A percentile compares a stretch with the other conserved stretches of the same genome.
Evolutionary conservation across 352 stramenopile genomes (phyloP).

Genomic region (Globisporangium camurandrum): DNA sequence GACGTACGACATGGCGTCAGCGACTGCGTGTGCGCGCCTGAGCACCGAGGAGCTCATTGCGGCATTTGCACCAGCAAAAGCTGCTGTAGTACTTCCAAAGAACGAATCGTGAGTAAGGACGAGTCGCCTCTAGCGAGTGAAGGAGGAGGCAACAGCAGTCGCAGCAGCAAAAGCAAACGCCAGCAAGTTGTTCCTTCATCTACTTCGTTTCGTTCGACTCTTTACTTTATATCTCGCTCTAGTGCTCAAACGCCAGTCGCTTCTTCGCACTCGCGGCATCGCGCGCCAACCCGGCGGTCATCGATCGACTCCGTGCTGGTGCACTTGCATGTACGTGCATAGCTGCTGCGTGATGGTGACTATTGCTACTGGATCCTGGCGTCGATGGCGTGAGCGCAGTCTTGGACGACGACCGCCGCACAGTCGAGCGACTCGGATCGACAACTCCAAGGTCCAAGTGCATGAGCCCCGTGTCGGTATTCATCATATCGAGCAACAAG

Average conservation of each 20-base stretch:
- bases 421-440: conserved; percentile 22
- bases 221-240: too few relatives aligned
- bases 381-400: conserved; percentile 17
- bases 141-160: too few relatives aligned
- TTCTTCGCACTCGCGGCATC: conserved; percentile 26
- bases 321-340: conserved; percentile 15
- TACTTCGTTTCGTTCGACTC: too few relatives aligned
- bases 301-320: conserved; percentile 24
- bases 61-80: not conserved
- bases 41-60: not conserved
- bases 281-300: conserved; percentile 22
- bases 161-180: too few relatives aligned
- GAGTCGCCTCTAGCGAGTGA: too few relatives aligned
- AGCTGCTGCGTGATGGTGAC: too few relatives aligned
- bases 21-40: not conserved
- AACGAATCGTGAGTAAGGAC: too few relatives aligned
- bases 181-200: too few relatives aligned
- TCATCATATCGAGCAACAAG: conserved; percentile 73
- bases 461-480: conserved; percentile 76
- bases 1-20: not conserved
- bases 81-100: not conserved
- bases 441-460: conserved; percentile 65
- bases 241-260: conserved; percentile 22
- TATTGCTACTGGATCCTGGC: conserved; percentile 14
- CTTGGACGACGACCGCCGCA: conserved; percentile 32